Conservation (phyloP, 768 basidiomycete species). For the Suillus subaureus region DNA sequence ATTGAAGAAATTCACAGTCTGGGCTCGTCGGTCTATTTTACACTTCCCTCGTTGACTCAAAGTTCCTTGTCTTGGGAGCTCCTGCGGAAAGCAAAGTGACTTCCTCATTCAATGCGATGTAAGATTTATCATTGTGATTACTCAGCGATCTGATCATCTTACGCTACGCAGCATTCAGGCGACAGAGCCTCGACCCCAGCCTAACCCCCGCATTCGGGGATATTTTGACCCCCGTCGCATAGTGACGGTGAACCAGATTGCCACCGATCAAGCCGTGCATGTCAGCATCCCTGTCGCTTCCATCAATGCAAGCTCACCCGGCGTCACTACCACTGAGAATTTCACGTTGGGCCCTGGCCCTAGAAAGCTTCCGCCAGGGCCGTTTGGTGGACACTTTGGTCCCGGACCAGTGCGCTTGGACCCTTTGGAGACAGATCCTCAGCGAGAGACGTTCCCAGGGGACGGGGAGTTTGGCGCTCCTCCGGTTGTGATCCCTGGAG, state of each 20-base stretch:
- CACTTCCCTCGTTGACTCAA: constrained; percentile 35
- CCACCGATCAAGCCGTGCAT: constrained; percentile 29
- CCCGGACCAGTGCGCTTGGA: constrained; percentile 24
- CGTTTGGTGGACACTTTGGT: constrained; percentile 17
- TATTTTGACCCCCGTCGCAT: constrained; percentile 39
- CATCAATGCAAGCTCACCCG: constrained; percentile 14
- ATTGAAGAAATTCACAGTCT: constrained; percentile 16
- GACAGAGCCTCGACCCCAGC: constrained; percentile 28
- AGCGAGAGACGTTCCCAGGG: constrained; percentile 27
- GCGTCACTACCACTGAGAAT: constrained; percentile 16
- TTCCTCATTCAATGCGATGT: constrained; percentile 45
- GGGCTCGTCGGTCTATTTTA: constrained; percentile 41
- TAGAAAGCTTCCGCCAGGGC: constrained; percentile 14
- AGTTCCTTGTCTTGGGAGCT: constrained; percentile 35
- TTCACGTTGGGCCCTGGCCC: constrained; percentile 23
- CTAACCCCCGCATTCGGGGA: constrained; percentile 23
- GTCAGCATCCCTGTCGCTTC: constrained; percentile 25
- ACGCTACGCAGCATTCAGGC: constrained; percentile 27
- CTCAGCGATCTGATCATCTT: neutral
- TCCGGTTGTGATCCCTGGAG: constrained; percentile 30
- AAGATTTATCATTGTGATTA: constrained; percentile 14
- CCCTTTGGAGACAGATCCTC: constrained; percentile 23
- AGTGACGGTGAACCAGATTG: constrained; percentile 34
- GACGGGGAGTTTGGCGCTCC: constrained; percentile 28
- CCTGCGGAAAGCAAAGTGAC: constrained; percentile 32